These are phyloP conservation scores for Jaapia argillacea DNA, from an alignment of 768 basidiomycete genomes.

Conservation along the genomic window DNA sequence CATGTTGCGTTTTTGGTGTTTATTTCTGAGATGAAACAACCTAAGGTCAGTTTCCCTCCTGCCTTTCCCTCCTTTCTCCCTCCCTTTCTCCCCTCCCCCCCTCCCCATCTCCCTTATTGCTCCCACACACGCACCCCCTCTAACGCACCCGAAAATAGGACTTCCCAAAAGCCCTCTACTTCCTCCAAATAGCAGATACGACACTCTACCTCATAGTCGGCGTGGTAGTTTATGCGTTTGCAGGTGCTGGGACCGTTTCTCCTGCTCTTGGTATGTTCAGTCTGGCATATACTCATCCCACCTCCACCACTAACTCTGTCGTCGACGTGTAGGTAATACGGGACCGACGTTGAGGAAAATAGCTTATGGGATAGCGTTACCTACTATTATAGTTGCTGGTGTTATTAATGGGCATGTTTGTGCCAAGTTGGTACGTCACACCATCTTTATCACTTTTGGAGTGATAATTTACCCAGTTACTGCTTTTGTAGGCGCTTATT, in stretches of 20 bases:
- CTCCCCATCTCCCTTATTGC: neutral
- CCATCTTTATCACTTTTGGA: neutral
- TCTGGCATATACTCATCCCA: too few relatives aligned
- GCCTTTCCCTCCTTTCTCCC: neutral
- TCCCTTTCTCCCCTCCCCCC: neutral
- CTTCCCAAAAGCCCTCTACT: conserved; percentile 19
- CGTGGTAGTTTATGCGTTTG: conserved; percentile 18
- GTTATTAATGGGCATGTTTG: conserved; percentile 22
- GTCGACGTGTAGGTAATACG: too few relatives aligned
- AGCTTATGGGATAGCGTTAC: conserved; percentile 19
- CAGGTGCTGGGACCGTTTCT: conserved; percentile 14
- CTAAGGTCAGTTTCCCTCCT: conserved; percentile 7
- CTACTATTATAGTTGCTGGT: conserved; percentile 21
- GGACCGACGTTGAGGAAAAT: conserved; percentile 14
- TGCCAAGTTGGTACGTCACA: conserved; percentile 17
- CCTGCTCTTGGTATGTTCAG: too few relatives aligned
- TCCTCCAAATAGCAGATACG: conserved; percentile 18
- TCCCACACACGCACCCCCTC: neutral
- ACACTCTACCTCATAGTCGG: conserved; percentile 20
- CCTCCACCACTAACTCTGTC: too few relatives aligned
- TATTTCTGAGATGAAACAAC: conserved; percentile 21
- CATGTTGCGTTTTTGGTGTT: conserved; percentile 22
- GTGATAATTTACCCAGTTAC: neutral
- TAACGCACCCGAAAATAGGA: conserved; percentile 7
- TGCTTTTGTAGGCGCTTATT: conserved; percentile 10